Conservation (phyloP, 257 asterid genomes). For the Cordia subcordata region DNA sequence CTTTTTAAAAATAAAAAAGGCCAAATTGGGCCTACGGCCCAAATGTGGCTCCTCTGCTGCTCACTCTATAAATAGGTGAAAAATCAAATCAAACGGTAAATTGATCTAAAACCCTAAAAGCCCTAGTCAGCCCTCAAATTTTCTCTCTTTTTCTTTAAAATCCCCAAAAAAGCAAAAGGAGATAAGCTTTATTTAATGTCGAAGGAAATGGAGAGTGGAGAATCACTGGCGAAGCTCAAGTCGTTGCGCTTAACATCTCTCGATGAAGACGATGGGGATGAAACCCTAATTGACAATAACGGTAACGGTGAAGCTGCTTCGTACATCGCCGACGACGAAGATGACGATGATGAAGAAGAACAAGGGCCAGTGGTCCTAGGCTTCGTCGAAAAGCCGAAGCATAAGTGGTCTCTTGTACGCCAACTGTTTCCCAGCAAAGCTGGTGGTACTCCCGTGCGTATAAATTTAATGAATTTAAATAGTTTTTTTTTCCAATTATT, state of each 20-base stretch:
- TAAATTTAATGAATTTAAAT: background rate
- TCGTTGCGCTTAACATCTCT: constrained; percentile 44
- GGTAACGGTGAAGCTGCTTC: constrained; percentile 40
- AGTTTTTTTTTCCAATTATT: background rate
- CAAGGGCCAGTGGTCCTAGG: constrained; percentile 59
- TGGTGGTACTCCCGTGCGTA: constrained; percentile 89
- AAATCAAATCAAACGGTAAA: no score
- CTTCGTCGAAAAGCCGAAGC: constrained; percentile 58
- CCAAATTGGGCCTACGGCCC: no score
- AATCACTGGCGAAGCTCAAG: constrained; percentile 28
- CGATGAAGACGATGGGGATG: constrained; percentile 57
- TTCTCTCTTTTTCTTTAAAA: background rate
- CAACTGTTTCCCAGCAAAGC: constrained; percentile 95
- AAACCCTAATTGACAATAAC: constrained; percentile 28
- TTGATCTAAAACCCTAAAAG: background rate
- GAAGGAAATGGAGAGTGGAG: constrained; percentile 31
- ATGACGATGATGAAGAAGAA: constrained; percentile 44
- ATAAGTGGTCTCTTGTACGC: constrained; percentile 56
- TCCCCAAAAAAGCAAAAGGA: background rate
- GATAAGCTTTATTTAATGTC: constrained; percentile 7
- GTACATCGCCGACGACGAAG: constrained; percentile 37
- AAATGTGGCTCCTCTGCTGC: no score
- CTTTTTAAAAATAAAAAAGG: no score
- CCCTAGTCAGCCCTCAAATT: background rate
- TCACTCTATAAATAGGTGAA: no score